These are phyloP conservation scores for Hericium erinaceus DNA, from an alignment of 768 basidiomycete species.

Conservation along the genomic window DNA sequence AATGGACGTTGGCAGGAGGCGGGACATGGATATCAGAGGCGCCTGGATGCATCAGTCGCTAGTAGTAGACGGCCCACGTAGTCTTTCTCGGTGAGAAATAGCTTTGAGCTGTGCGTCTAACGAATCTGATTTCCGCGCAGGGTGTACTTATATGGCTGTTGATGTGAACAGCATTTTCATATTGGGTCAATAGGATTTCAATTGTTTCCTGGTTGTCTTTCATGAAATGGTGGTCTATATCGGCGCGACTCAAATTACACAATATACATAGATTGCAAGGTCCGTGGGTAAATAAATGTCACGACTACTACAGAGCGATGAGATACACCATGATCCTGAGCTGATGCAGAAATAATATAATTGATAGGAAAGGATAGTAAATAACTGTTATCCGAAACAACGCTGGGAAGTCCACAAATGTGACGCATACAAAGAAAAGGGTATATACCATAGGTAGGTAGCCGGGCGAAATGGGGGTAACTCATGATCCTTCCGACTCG, in stretches of 20 bases:
- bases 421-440: conserved; percentile 4
- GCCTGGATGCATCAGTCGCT: conserved; percentile 1
- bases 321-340: not conserved
- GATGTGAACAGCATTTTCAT: too few species aligned
- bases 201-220: too few species aligned
- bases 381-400: not conserved
- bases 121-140: too few species aligned
- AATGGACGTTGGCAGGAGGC: conserved; percentile 33
- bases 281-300: not conserved
- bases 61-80: not conserved
- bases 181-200: too few species aligned
- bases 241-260: not conserved
- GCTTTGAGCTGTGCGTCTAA: too few species aligned
- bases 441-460: conserved; percentile 3
- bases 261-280: not conserved
- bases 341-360: not conserved
- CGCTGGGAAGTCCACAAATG: not conserved
- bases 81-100: too few species aligned
- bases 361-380: not conserved
- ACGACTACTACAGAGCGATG: not conserved
- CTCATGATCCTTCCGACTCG: conserved; percentile 44
- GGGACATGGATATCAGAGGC: conserved; percentile 8
- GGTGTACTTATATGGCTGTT: too few species aligned
- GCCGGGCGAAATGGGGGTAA: conserved; percentile 3
- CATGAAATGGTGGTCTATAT: not conserved